phyloP scores from a whole-genome alignment of 108 stramenopile species.

The Pseudonitzschia pungens region DNA sequence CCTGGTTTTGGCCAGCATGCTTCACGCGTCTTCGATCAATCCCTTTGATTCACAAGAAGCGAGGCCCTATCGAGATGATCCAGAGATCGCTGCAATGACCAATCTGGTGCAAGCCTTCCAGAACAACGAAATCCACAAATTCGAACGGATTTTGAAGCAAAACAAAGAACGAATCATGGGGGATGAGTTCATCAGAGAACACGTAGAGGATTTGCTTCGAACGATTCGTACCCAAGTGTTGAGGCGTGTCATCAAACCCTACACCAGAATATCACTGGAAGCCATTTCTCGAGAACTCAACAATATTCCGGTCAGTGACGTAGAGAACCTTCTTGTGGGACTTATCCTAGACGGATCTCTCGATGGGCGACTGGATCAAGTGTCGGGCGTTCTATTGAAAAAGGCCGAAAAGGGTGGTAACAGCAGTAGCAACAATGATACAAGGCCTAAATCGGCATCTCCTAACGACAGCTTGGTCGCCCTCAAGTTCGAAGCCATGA shows the following conservation, averaged over 20 bases:
- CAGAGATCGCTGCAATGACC: conserved; percentile 94
- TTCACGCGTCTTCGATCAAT: conserved; percentile 88
- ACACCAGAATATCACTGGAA: conserved; percentile 77
- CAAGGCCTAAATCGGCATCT: background rate
- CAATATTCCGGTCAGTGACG: conserved; percentile 78
- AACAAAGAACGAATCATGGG: conserved; percentile 87
- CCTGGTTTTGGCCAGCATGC: conserved; percentile 91
- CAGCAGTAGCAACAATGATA: background rate
- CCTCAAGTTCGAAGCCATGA: conserved; percentile 32
- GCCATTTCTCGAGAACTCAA: conserved; percentile 85
- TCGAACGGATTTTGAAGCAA: conserved; percentile 78
- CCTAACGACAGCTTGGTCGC: background rate
- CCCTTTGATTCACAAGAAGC: conserved; percentile 95
- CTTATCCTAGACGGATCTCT: conserved; percentile 87
- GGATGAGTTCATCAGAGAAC: conserved; percentile 89
- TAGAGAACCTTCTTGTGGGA: conserved; percentile 83
- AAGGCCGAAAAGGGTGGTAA: conserved; percentile 26
- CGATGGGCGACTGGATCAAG: conserved; percentile 79
- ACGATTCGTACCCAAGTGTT: conserved; percentile 93
- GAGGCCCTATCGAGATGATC: conserved; percentile 89
- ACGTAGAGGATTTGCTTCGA: conserved; percentile 84
- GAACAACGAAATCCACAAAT: conserved; percentile 68
- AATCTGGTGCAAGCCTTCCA: conserved; percentile 89
- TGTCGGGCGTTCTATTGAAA: conserved; percentile 54
- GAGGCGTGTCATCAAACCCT: conserved; percentile 79